These are phyloP conservation scores for Novymonas esmeraldas DNA, from an alignment of 208 protist species.

Conservation along the genomic window DNA sequence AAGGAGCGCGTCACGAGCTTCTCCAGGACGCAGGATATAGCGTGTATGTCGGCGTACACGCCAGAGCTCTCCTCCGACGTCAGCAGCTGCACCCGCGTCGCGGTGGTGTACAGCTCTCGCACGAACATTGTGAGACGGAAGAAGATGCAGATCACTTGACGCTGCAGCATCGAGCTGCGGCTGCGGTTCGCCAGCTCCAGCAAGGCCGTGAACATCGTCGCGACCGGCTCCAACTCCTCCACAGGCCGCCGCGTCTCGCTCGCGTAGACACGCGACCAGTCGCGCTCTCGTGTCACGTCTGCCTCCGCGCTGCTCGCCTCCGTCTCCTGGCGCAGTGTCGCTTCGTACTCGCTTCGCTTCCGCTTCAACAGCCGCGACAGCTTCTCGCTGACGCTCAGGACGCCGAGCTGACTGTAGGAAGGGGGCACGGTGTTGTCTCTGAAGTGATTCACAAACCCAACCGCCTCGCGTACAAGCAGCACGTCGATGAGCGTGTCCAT, in stretches of 20 bases:
- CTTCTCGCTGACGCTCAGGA: constrained; percentile 16
- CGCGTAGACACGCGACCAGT: not conserved
- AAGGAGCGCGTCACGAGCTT: constrained; percentile 33
- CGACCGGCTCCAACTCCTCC: constrained; percentile 22
- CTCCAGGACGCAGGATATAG: constrained; percentile 22
- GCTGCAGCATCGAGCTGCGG: constrained; percentile 38
- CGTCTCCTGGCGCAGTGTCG: no score
- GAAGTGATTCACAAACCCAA: constrained; percentile 44
- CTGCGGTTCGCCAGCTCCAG: constrained; percentile 33
- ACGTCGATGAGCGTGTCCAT: constrained; percentile 42
- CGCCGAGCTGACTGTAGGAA: constrained; percentile 26
- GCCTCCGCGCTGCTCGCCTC: not conserved
- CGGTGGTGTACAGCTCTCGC: constrained; percentile 33
- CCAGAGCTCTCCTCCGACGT: constrained; percentile 39
- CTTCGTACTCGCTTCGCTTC: no score
- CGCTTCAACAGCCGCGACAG: not conserved
- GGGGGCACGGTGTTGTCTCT: constrained; percentile 7
- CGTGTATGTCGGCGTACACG: constrained; percentile 42
- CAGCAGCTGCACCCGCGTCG: constrained; percentile 50
- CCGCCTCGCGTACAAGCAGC: constrained; percentile 27
- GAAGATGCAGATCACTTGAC: constrained; percentile 37
- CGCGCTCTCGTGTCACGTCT: not conserved
- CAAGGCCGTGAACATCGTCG: constrained; percentile 35
- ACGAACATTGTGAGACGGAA: constrained; percentile 44
- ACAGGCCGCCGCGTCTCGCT: not conserved